A percentile compares a stretch with the other conserved stretches of the same genome.
Conservation (phyloP, 2,329 filamentous ascomycete species). For the Arthrobotrys musiformis region DNA sequence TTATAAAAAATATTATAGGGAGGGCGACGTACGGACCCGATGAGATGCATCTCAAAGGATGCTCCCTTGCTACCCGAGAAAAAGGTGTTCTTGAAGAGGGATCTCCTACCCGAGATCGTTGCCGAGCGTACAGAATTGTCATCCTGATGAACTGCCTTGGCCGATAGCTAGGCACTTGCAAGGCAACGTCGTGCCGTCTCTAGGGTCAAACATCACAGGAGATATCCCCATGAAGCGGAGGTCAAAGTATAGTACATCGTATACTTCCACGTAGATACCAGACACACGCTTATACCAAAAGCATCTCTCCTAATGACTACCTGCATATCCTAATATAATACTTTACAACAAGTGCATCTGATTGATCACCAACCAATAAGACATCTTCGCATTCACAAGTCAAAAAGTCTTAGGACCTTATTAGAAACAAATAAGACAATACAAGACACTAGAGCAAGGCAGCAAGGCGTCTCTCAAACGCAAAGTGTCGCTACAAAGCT, state of each 20-base stretch:
- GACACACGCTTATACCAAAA: slow-evolving; percentile 19
- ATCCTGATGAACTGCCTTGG: slow-evolving; percentile 36
- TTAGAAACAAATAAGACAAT: neutral
- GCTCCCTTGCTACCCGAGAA: neutral
- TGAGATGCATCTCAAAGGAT: neutral
- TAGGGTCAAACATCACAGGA: slow-evolving; percentile 12
- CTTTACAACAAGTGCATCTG: neutral
- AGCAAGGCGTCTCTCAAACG: slow-evolving; percentile 28
- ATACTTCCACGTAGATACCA: neutral
- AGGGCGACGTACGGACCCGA: neutral
- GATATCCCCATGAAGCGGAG: neutral
- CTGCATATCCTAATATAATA: slow-evolving; percentile 16
- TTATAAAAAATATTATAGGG: slow-evolving; percentile 17
- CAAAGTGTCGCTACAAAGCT: neutral
- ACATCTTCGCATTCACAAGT: slow-evolving; percentile 28
- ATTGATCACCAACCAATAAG: slow-evolving; percentile 7
- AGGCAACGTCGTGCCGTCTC: slow-evolving; percentile 40
- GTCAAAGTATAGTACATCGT: neutral
- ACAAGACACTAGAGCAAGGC: slow-evolving; percentile 12
- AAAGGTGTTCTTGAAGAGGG: neutral
- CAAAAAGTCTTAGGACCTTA: neutral
- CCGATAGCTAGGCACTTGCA: slow-evolving; percentile 31
- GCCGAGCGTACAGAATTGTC: slow-evolving; percentile 13
- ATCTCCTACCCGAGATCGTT: slow-evolving; percentile 17
- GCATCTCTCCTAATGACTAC: slow-evolving; percentile 18